Conservation (phyloP, 371 early-diverging fungal species). For the Mucor lusitanicus region DNA sequence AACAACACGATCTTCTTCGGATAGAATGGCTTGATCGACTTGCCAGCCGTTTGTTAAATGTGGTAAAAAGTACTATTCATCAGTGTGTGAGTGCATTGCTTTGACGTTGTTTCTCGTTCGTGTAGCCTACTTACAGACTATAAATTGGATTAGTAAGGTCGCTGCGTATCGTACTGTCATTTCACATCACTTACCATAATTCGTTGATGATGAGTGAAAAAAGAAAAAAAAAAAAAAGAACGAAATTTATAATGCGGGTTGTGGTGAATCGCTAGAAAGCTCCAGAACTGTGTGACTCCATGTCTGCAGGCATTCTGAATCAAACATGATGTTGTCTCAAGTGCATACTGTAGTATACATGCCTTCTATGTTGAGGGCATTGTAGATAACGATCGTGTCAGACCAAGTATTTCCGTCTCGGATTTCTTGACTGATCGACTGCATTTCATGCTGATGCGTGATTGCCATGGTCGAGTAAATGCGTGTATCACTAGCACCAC, state of each 20-base stretch:
- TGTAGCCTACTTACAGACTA: slow-evolving; percentile 15
- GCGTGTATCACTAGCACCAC: too few relatives aligned
- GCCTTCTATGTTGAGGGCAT: too few relatives aligned
- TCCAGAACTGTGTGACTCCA: not conserved
- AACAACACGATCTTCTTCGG: slow-evolving; percentile 96
- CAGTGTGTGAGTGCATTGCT: not conserved
- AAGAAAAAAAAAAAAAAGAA: not conserved
- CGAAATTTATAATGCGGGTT: not conserved
- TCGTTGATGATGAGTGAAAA: not conserved
- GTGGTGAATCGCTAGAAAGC: not conserved
- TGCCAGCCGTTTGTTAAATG: slow-evolving; percentile 93
- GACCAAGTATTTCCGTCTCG: too few relatives aligned
- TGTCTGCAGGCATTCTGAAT: too few relatives aligned
- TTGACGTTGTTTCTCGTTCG: too few relatives aligned
- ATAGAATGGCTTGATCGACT: slow-evolving; percentile 98
- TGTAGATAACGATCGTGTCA: too few relatives aligned
- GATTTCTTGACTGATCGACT: too few relatives aligned
- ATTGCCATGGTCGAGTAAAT: too few relatives aligned
- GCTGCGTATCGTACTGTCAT: not conserved
- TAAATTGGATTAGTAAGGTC: not conserved
- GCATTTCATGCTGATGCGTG: too few relatives aligned
- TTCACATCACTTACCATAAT: not conserved
- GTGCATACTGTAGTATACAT: too few relatives aligned
- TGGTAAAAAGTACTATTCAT: slow-evolving; percentile 68
- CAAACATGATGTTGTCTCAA: too few relatives aligned